Conservation (phyloP, 345 rosid species). For the Arabidopsis suecica region DNA sequence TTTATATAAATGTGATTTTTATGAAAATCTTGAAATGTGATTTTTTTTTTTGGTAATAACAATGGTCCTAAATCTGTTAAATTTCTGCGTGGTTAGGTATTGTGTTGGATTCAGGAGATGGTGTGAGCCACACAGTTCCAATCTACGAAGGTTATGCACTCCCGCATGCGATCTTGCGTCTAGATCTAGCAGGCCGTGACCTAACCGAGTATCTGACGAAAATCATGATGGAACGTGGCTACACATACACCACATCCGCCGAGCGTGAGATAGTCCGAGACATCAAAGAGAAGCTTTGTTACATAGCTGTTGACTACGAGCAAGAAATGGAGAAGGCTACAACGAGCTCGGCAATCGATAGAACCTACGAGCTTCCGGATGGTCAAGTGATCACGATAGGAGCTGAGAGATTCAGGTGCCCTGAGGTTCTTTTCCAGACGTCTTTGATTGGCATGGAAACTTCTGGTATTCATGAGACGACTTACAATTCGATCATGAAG, state of each 20-base stretch:
- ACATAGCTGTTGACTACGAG: constrained; percentile 75
- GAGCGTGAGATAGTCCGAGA: constrained; percentile 48
- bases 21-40: no score
- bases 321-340: constrained; percentile 66
- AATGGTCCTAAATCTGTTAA: background rate
- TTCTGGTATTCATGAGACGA: constrained; percentile 63
- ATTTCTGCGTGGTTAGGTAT: constrained; percentile 42
- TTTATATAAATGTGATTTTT: no score
- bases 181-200: constrained; percentile 81
- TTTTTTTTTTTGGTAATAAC: background rate
- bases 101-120: constrained; percentile 38
- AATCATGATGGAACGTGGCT: constrained; percentile 73
- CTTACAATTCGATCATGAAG: constrained; percentile 70
- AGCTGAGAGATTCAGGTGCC: constrained; percentile 77
- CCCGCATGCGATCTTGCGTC: constrained; percentile 76
- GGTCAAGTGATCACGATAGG: constrained; percentile 77
- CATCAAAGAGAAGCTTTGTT: constrained; percentile 76
- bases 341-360: constrained; percentile 67
- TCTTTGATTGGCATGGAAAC: constrained; percentile 77
- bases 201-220: constrained; percentile 77
- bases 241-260: constrained; percentile 75
- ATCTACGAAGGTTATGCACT: constrained; percentile 34
- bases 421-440: constrained; percentile 80
- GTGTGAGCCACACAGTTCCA: constrained; percentile 39
- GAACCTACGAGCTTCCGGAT: constrained; percentile 74